phyloP scores from a whole-genome alignment of 2,329 filamentous ascomycete genomes.

The Paracoccidioides brasiliensis region DNA sequence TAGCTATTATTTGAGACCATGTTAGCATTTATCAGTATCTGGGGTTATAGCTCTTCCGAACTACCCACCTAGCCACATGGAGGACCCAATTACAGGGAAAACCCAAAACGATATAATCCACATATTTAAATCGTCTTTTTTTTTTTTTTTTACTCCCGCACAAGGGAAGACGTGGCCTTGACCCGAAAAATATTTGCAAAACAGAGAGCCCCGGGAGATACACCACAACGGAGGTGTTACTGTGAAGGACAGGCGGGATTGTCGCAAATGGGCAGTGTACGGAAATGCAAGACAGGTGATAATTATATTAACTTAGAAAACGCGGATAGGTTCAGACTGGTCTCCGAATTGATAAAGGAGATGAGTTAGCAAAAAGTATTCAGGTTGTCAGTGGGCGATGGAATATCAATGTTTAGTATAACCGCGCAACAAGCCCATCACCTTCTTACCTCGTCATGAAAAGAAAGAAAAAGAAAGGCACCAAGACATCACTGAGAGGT shows the following conservation, averaged over 20 bases:
- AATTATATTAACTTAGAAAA: neutral
- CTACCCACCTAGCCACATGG: constrained; percentile 38
- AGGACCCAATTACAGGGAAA: constrained; percentile 46
- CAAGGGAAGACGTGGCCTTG: neutral
- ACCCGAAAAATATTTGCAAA: too few relatives aligned
- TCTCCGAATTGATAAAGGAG: too few relatives aligned
- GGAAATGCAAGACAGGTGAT: neutral
- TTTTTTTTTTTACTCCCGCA: neutral
- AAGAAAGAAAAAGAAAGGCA: too few relatives aligned
- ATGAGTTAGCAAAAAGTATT: too few relatives aligned
- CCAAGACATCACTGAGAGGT: too few relatives aligned
- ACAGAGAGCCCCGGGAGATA: neutral
- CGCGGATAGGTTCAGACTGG: neutral
- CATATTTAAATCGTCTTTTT: constrained; percentile 17
- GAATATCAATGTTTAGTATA: neutral
- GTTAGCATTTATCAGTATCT: neutral
- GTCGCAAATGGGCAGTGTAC: neutral
- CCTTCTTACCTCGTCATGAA: too few relatives aligned
- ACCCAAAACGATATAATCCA: constrained; percentile 39
- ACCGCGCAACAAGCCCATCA: too few relatives aligned
- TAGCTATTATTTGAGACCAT: constrained; percentile 27
- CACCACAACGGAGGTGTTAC: neutral
- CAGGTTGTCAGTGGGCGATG: neutral
- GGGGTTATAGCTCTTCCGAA: neutral
- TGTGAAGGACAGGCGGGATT: too few relatives aligned